A percentile compares a stretch with the other conserved stretches of the same genome.
phyloP scores from a whole-genome alignment of 2,329 filamentous ascomycete genomes.

The Sphaceloma murrayae region DNA sequence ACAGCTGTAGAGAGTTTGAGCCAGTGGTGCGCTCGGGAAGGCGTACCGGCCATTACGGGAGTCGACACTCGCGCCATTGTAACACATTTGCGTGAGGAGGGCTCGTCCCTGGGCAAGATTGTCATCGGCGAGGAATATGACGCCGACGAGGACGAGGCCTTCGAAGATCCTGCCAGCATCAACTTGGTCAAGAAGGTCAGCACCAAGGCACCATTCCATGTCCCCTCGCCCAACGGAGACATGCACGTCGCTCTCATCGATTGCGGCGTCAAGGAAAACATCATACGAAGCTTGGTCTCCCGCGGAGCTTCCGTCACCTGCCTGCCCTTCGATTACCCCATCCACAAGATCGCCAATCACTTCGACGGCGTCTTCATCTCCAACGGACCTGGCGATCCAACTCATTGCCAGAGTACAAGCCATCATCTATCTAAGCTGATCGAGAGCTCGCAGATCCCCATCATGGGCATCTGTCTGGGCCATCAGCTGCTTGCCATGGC shows the following conservation, averaged over 20 bases:
- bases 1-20: constrained; percentile 89
- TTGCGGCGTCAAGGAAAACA: constrained; percentile 99
- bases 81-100: constrained; percentile 88
- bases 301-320: constrained; percentile 87
- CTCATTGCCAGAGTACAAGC: constrained; percentile 88
- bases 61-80: constrained; percentile 97
- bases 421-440: constrained; percentile 88
- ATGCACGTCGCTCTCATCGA: constrained; percentile 92
- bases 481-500: constrained; percentile 93
- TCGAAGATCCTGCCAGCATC: constrained; percentile 88
- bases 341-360: constrained; percentile 96
- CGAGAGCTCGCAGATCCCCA: constrained; percentile 78
- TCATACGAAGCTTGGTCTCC: constrained; percentile 83
- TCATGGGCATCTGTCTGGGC: constrained; percentile 97
- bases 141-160: constrained; percentile 94
- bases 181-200: constrained; percentile 93
- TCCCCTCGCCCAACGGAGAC: constrained; percentile 71
- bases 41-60: constrained; percentile 89
- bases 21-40: constrained; percentile 92
- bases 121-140: constrained; percentile 96
- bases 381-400: constrained; percentile 96
- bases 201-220: constrained; percentile 96
- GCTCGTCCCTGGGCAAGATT: constrained; percentile 90
- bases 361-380: constrained; percentile 99
- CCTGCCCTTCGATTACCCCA: constrained; percentile 93